Percentiles rank a stretch among this genome's conserved stretches.
Conservation (phyloP, 352 stramenopile genomes). For the Phytophthora sp. region DNA sequence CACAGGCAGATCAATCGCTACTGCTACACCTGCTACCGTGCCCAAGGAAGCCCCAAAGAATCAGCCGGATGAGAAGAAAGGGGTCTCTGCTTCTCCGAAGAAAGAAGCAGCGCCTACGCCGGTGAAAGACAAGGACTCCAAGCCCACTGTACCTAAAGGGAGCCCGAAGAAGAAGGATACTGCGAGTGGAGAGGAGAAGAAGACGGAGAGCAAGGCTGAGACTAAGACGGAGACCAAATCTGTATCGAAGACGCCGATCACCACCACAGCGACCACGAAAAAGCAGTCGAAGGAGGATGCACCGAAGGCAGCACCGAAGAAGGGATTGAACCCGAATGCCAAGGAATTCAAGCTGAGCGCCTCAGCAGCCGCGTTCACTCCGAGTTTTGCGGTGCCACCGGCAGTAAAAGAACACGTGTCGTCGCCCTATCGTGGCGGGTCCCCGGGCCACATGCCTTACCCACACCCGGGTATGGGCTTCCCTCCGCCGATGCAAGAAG, state of each 20-base stretch:
- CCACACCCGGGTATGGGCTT: slow-evolving; percentile 54
- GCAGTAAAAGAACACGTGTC: slow-evolving; percentile 35
- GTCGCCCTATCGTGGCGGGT: slow-evolving; percentile 58
- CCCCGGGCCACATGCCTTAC: slow-evolving; percentile 47
- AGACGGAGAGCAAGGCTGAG: slow-evolving; percentile 23
- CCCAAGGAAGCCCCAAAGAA: slow-evolving; percentile 10
- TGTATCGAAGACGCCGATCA: slow-evolving; percentile 18
- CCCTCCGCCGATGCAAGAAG: slow-evolving; percentile 52
- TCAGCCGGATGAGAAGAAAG: slow-evolving; percentile 29
- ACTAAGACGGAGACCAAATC: slow-evolving; percentile 24
- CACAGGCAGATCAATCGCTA: slow-evolving; percentile 47
- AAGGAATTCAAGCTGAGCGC: slow-evolving; percentile 90
- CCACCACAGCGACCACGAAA: slow-evolving; percentile 21
- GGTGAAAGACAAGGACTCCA: slow-evolving; percentile 29
- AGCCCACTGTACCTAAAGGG: slow-evolving; percentile 20
- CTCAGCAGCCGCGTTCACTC: slow-evolving; percentile 68
- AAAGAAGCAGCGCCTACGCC: slow-evolving; percentile 21
- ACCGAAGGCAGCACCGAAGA: slow-evolving; percentile 49
- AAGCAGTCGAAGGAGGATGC: slow-evolving; percentile 25
- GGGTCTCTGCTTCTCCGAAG: slow-evolving; percentile 8
- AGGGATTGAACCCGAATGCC: slow-evolving; percentile 81
- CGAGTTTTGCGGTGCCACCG: slow-evolving; percentile 48
- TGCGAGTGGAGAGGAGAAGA: slow-evolving; percentile 30
- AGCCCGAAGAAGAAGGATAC: slow-evolving; percentile 36
- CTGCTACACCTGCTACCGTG: slow-evolving; percentile 8